These are phyloP conservation scores for Terfezia claveryi DNA, from an alignment of 495 filamentous ascomycete species.

Conservation along the genomic window DNA sequence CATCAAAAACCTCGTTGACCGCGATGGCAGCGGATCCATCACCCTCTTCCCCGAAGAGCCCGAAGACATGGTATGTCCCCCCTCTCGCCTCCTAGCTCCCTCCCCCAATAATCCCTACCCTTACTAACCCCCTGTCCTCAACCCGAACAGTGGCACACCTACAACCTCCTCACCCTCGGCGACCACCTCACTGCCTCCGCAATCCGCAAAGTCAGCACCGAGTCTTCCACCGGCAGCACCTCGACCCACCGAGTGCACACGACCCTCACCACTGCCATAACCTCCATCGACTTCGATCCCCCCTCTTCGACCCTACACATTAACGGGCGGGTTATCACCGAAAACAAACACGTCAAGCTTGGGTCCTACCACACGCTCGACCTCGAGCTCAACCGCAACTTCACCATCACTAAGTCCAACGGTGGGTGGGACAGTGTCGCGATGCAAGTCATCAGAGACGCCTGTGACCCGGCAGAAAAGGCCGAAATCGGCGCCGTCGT, in stretches of 20 bases:
- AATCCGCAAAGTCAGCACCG: constrained; percentile 53
- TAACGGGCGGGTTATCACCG: constrained; percentile 53
- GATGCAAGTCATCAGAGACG: constrained; percentile 52
- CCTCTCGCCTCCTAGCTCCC: constrained; percentile 1
- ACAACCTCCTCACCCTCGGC: constrained; percentile 68
- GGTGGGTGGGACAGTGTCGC: constrained; percentile 67
- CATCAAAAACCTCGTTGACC: constrained; percentile 49
- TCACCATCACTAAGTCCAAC: constrained; percentile 55
- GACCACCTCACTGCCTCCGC: constrained; percentile 69
- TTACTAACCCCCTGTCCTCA: not conserved
- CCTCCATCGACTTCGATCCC: constrained; percentile 72
- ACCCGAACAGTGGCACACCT: constrained; percentile 60
- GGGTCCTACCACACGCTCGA: constrained; percentile 82
- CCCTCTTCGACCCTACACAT: constrained; percentile 67
- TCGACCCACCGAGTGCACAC: constrained; percentile 52
- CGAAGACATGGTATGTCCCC: constrained; percentile 65
- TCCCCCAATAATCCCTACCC: not conserved
- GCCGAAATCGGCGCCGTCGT: constrained; percentile 72
- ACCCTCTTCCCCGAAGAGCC: constrained; percentile 73
- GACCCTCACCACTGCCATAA: constrained; percentile 60
- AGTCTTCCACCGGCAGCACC: constrained; percentile 51
- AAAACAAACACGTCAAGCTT: constrained; percentile 64
- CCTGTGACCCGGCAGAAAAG: constrained; percentile 49
- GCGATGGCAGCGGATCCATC: constrained; percentile 54
- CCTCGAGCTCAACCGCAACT: constrained; percentile 67